These are phyloP conservation scores for Terfezia boudieri DNA, from an alignment of 495 filamentous ascomycete genomes.

Conservation along the genomic window DNA sequence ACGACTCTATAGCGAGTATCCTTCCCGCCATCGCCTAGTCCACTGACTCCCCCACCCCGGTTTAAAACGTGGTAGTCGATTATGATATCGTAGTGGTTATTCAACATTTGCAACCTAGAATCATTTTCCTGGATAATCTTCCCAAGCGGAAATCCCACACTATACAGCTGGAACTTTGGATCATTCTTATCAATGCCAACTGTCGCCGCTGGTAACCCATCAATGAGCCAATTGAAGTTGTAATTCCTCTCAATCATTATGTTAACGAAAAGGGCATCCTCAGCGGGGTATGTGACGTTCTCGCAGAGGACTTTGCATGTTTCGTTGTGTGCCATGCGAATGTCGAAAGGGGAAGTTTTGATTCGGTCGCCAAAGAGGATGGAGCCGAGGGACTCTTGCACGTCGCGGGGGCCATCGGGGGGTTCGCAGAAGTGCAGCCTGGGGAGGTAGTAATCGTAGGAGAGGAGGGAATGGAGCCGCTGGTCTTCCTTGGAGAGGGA, in stretches of 20 bases:
- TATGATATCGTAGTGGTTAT: constrained; percentile 90
- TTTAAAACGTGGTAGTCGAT: constrained; percentile 53
- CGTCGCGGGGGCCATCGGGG: constrained; percentile 43
- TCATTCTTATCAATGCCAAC: constrained; percentile 49
- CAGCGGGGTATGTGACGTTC: constrained; percentile 38
- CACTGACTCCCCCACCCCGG: not conserved
- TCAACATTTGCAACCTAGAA: constrained; percentile 31
- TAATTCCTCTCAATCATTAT: constrained; percentile 56
- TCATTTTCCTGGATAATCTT: constrained; percentile 28
- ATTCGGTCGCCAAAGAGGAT: constrained; percentile 95
- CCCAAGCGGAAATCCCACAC: constrained; percentile 75
- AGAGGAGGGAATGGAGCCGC: constrained; percentile 68
- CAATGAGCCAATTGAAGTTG: constrained; percentile 85
- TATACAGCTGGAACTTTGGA: constrained; percentile 46
- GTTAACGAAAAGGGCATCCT: constrained; percentile 58
- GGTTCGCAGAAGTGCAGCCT: constrained; percentile 73
- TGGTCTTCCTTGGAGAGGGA: constrained; percentile 49
- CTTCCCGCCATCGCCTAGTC: constrained; percentile 26
- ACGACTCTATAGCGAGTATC: constrained; percentile 52
- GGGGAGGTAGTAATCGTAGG: constrained; percentile 85
- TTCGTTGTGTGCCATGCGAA: constrained; percentile 66
- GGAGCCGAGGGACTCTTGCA: constrained; percentile 77
- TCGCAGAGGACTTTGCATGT: constrained; percentile 61
- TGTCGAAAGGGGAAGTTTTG: constrained; percentile 68
- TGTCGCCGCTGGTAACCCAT: constrained; percentile 79